Evolutionary conservation across 148 eudicot genomes (phyloP).

Genomic region (Rheum nobile): DNA sequence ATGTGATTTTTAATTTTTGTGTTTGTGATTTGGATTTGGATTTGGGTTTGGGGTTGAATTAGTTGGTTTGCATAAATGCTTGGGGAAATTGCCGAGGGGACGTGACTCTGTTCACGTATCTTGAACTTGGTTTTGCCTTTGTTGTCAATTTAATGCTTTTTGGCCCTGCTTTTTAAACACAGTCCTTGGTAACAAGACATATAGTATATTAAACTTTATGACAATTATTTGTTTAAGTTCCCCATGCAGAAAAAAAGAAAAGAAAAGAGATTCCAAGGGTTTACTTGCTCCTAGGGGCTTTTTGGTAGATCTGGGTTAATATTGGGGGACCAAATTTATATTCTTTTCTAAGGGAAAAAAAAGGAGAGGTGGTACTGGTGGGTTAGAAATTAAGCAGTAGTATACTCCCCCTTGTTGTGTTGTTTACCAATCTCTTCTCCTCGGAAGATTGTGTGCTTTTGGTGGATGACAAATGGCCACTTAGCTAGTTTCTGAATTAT

Average conservation of each 20-base stretch:
- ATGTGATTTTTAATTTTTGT: neutral
- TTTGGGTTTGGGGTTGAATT: neutral
- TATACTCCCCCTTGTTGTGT: neutral
- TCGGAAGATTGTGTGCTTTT: neutral
- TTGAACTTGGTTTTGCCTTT: neutral
- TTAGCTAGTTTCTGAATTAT: neutral
- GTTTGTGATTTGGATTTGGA: neutral
- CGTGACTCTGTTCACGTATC: neutral
- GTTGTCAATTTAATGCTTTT: conserved; percentile 4
- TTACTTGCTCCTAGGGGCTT: conserved; percentile 7
- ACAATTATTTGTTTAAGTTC: neutral
- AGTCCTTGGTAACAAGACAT: neutral
- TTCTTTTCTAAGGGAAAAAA: neutral
- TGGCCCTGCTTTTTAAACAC: neutral
- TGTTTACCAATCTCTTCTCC: neutral
- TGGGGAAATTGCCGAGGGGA: neutral
- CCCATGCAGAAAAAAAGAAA: neutral
- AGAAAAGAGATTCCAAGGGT: neutral
- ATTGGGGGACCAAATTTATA: neutral
- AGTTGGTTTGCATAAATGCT: conserved; percentile 10
- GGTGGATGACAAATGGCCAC: neutral
- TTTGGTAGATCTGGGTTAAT: neutral
- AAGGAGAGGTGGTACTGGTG: conserved; percentile 3
- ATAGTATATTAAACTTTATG: neutral
- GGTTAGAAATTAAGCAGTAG: conserved; percentile 4